phyloP scores from a whole-genome alignment of 176 grass and related monocot genomes.

The Dendrocalamus sinicus region DNA sequence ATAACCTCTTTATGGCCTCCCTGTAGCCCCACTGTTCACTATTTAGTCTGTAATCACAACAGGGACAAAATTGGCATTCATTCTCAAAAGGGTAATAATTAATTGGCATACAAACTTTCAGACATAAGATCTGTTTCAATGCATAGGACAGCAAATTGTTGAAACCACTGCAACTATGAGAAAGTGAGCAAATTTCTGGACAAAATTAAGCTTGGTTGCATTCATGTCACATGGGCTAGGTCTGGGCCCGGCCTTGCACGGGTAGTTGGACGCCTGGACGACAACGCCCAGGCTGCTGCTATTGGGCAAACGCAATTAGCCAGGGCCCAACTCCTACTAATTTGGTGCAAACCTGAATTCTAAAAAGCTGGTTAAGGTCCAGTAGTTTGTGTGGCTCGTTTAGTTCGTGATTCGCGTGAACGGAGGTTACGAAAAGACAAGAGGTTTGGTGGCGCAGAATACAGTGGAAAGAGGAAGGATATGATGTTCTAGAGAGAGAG shows the following conservation, averaged over 20 bases:
- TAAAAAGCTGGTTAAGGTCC: neutral
- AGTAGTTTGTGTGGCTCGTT: neutral
- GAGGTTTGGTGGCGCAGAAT: neutral
- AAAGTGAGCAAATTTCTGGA: no score
- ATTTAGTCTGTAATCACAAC: no score
- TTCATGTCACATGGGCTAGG: neutral
- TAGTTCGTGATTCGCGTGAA: neutral
- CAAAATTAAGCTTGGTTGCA: neutral
- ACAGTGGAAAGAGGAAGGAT: neutral
- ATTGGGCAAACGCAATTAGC: neutral
- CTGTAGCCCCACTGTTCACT: rapidly evolving
- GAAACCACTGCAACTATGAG: no score
- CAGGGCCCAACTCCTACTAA: neutral
- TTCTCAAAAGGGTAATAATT: no score
- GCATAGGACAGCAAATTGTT: no score
- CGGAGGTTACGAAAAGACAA: neutral
- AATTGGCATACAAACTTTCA: no score
- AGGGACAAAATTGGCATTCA: no score
- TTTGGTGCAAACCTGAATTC: neutral
- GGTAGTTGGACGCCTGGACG: neutral
- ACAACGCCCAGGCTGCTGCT: no score
- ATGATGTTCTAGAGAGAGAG: neutral
- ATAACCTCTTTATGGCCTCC: rapidly evolving
- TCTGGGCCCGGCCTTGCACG: neutral
- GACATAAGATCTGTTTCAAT: no score